Evolutionary conservation across 495 filamentous ascomycete species (phyloP).

Genomic region (Aspergillus cristatus): DNA sequence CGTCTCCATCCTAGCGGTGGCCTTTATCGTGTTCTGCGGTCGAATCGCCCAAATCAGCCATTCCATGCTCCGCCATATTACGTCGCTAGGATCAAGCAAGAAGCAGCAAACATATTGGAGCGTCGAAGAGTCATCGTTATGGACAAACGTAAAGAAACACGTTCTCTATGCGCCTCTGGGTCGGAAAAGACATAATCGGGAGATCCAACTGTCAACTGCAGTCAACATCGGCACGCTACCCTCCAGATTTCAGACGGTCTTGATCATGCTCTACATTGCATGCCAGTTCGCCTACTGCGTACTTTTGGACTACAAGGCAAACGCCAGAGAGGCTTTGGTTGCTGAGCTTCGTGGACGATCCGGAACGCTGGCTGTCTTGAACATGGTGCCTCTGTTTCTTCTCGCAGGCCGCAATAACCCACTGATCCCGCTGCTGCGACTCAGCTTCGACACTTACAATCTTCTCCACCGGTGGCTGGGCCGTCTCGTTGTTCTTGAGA

Average conservation of each 20-base stretch:
- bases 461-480: conserved; percentile 93
- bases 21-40: conserved; percentile 44
- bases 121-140: conserved; percentile 55
- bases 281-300: conserved; percentile 75
- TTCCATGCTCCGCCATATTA: conserved; percentile 60
- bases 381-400: conserved; percentile 85
- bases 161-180: conserved; percentile 75
- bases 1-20: conserved; percentile 37
- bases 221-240: conserved; percentile 85
- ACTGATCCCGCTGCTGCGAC: conserved; percentile 67
- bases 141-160: conserved; percentile 68
- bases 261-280: conserved; percentile 61
- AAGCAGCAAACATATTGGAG: conserved; percentile 51
- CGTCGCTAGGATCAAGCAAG: conserved; percentile 45
- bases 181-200: conserved; percentile 76
- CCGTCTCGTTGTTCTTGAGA: conserved; percentile 71
- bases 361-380: conserved; percentile 72
- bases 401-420: conserved; percentile 90
- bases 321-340: conserved; percentile 40
- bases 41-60: conserved; percentile 55
- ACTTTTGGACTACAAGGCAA: conserved; percentile 55
- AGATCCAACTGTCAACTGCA: conserved; percentile 78
- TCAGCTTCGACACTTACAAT: conserved; percentile 97
- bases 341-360: conserved; percentile 73
- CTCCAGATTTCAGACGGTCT: conserved; percentile 69